Conservation (phyloP, 257 asterid species). For the Ligustrum vulgare region DNA sequence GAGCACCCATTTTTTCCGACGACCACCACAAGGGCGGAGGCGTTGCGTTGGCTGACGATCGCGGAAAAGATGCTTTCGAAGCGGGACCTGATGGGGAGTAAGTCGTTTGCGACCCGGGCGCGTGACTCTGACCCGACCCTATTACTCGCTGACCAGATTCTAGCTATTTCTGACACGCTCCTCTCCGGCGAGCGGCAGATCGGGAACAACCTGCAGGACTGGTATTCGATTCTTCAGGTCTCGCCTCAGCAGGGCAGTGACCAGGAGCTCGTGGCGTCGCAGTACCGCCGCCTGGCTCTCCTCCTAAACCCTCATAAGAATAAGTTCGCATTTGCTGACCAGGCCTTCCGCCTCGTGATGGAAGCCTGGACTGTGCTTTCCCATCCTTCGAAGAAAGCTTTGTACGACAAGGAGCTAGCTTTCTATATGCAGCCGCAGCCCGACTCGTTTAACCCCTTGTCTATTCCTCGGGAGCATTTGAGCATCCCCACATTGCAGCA, state of each 20-base stretch:
- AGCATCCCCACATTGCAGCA: conserved; percentile 26
- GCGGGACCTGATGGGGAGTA: conserved; percentile 60
- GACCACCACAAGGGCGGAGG: conserved; percentile 51
- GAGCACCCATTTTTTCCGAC: conserved; percentile 58
- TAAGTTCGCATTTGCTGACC: conserved; percentile 58
- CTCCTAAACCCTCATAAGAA: conserved; percentile 60
- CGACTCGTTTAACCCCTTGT: conserved; percentile 17
- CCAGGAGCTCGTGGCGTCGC: conserved; percentile 46
- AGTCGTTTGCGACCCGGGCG: conserved; percentile 71
- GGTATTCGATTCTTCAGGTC: conserved; percentile 63
- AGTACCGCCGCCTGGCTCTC: conserved; percentile 49
- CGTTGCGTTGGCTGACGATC: conserved; percentile 62
- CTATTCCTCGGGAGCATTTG: conserved; percentile 3
- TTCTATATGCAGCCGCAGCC: conserved; percentile 22
- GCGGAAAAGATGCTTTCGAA: conserved; percentile 61
- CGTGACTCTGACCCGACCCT: conserved; percentile 61
- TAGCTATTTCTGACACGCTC: conserved; percentile 71
- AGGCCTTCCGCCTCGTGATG: conserved; percentile 56
- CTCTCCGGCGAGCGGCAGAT: conserved; percentile 64
- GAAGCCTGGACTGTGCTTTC: conserved; percentile 75
- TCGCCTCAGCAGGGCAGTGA: conserved; percentile 51
- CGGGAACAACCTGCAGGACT: conserved; percentile 54
- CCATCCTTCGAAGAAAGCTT: conserved; percentile 44
- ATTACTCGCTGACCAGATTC: conserved; percentile 53
- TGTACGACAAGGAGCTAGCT: conserved; percentile 54